Percentiles rank a stretch among this genome's conserved stretches.
phyloP scores from a whole-genome alignment of 106 monocot genomes.

The Dioscorea alata region DNA sequence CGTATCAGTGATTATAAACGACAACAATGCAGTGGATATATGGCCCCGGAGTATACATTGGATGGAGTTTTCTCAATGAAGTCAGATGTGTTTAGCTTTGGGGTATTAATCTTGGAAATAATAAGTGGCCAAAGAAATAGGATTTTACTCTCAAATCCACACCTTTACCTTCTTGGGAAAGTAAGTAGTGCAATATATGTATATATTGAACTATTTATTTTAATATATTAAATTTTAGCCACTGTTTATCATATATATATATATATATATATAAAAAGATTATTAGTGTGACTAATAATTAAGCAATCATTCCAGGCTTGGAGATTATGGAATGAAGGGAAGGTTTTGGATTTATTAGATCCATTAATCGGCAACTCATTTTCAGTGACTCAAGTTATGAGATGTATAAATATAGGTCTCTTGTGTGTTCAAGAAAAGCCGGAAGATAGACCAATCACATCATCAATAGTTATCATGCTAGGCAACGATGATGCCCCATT shows the following conservation, averaged over 20 bases:
- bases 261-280: background rate
- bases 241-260: too few relatives aligned
- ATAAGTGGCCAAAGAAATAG: constrained; percentile 21
- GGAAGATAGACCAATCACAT: too few relatives aligned
- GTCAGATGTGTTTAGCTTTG: constrained; percentile 34
- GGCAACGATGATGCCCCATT: constrained; percentile 1
- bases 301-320: constrained; percentile 14
- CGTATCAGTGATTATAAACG: background rate
- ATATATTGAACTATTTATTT: too few relatives aligned
- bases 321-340: constrained; percentile 29
- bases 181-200: constrained; percentile 6
- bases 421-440: too few relatives aligned
- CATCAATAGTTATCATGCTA: constrained; percentile 5
- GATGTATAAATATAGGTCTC: too few relatives aligned
- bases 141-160: background rate
- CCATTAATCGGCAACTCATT: background rate
- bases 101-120: constrained; percentile 32
- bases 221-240: too few relatives aligned
- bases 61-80: constrained; percentile 27
- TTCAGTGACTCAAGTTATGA: too few relatives aligned
- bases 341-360: constrained; percentile 21
- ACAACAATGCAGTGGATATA: constrained; percentile 24
- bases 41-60: constrained; percentile 39
- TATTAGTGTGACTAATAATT: background rate
- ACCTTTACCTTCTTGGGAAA: background rate